phyloP scores from a whole-genome alignment of 306 rosid genomes.

The Cicer chorassanicum region DNA sequence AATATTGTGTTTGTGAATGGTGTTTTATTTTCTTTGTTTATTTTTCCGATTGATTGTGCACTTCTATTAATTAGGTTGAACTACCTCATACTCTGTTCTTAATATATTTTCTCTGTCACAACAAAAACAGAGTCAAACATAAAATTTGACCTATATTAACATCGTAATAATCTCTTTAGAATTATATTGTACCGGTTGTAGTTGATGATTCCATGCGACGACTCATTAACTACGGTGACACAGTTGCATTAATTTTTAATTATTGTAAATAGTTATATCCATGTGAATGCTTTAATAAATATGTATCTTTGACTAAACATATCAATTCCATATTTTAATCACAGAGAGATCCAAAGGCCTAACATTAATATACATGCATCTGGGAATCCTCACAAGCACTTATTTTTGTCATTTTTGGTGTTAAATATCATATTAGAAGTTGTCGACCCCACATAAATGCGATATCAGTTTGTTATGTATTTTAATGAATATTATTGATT shows the following conservation, averaged over 20 bases:
- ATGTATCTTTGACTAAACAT: conserved; percentile 48
- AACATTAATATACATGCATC: conserved; percentile 38
- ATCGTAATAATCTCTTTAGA: too few species aligned
- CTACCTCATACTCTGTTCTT: too few species aligned
- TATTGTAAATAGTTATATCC: conserved; percentile 36
- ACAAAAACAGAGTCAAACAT: too few species aligned
- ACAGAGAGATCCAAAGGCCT: conserved; percentile 44
- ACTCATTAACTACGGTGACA: conserved; percentile 22
- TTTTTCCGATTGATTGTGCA: too few species aligned
- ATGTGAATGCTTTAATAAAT: conserved; percentile 49
- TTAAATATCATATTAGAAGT: conserved; percentile 40
- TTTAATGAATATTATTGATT: conserved; percentile 24
- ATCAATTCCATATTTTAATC: conserved; percentile 11
- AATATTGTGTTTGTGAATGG: too few species aligned
- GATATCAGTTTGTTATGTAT: conserved; percentile 26
- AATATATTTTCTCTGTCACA: too few species aligned
- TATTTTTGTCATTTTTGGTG: conserved; percentile 39
- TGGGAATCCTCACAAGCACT: conserved; percentile 45
- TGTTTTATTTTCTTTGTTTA: too few species aligned
- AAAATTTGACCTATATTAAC: too few species aligned
- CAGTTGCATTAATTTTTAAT: conserved; percentile 39
- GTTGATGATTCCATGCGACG: too few species aligned
- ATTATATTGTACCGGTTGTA: too few species aligned
- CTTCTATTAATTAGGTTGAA: too few species aligned
- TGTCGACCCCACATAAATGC: conserved; percentile 50